Base-by-base conservation (phyloP, 2,329 filamentous ascomycete species). In the Cryphonectria nitschkei region DNA sequence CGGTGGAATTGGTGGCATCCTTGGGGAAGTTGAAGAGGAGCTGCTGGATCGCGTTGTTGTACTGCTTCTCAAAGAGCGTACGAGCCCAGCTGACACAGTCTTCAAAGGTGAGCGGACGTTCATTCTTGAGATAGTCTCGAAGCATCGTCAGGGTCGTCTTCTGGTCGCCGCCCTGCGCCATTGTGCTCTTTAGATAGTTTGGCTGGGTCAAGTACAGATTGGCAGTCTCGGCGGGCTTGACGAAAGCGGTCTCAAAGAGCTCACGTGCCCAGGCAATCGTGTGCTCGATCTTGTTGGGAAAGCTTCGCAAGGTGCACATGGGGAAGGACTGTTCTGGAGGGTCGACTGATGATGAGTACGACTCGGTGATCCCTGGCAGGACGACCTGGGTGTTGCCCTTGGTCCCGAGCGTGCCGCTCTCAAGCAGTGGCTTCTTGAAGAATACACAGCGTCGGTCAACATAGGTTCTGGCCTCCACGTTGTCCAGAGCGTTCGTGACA, bases 381-480 rank as follows among this genome's bases (percentile, higher is more conserved):
- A 99, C 90, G 72, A 99, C 96, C 79, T 99, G 96, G 8, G 94
- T 97, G 84, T 99, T 99, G 78, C 96, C 96, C 86, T 99, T 99
- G 71, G 97, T 98, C 67, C 96, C 96, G n/a, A 99, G 89, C 50
- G 96, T 99, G 74, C 96, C 96, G 79, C 95, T 98, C 85, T 99
- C 96, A 13, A 99, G 88, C 5, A 99, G 86, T 63, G 96, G 93
- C 86, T 98, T 98, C 81, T 92, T 93, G 92, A 98, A 99, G 86
- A 98, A 98, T 70, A 99, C 95, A 79, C 96, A 99, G 77, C 95
- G 91, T 72, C 95, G 89, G 80, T 99, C 96, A 71, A 99, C 95
- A 75, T 99, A 99, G 29, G 95, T 97, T 79, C 96, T 90, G 29
- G 96, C 96, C 79, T 98, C 95, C 9, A 99, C 94, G 75, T 99